Evolutionary conservation across 2,329 filamentous ascomycete species (phyloP), one percentile per base, ranked within the genome.

Genomic region (Colletotrichum eremochloae): DNA sequence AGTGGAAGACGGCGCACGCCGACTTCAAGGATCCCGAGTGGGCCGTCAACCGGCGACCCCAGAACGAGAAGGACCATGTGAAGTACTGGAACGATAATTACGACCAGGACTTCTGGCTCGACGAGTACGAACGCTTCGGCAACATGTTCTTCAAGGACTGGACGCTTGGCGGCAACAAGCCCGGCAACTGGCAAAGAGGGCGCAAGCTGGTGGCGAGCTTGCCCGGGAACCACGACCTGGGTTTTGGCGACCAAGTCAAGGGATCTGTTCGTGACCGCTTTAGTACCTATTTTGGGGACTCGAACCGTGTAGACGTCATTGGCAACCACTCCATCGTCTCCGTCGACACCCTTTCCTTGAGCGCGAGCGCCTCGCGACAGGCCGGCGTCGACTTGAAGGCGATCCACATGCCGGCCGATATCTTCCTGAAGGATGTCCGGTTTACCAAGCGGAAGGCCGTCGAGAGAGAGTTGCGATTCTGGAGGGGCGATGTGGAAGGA

Each of bases 241-340:
- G 96, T 0, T 97, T 98, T 78, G 96, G 94, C 3, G 91, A 91
- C 31, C 93, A 95, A 56, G 91, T 99, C 60, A 94, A 97, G 79
- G 80, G 92, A 11, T 87, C 93, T 0, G 94, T 97, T 44, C 89
- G 95, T 63, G 87, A 96, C 77, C 88, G 96, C 20, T 99, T 98
- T 80, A 90, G 92, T 77, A 90, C 92, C 4, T 97, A 92, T 79
- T 98, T 99, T 82, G 96, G 96, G 5, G 92, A 96, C 67, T 90
- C 92, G n/a, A 98, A 98, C 81, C 88, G 94, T 11, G 91, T 99
- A 29, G 95, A 98, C 80, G 88, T 98, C 6, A 88, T 98, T 65
- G 96, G 94, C 15, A 99, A 99, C 79, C 96, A 99, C 80, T 97
- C 94, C 0, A 95, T 99, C 79, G 94, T 99, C 29, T 97, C 94